Base-by-base conservation (phyloP, 2,329 filamentous ascomycete genomes). In the Acrodontium crateriforme region DNA sequence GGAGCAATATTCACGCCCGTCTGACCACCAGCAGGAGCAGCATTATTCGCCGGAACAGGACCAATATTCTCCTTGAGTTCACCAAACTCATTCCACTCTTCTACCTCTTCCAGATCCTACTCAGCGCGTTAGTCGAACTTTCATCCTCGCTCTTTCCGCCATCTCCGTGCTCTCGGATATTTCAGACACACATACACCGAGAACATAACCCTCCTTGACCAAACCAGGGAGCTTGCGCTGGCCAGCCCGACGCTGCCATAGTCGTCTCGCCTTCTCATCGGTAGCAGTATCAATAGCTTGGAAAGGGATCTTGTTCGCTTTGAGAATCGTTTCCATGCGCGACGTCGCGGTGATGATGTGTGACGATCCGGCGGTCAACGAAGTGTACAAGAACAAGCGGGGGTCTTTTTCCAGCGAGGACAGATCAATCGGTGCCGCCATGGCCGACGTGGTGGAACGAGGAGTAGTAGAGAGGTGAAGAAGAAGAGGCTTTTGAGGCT, bases 1-100 rank as follows among this genome's bases (percentile, higher is more conserved):
- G 44, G 44, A 13, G 41, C 44, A 32, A 42, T 40, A 19, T 40
- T 42, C 11, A 46, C 38, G 14, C 44, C 46, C 4, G 33, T 32
- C 24, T 38, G 44, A 9, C 39, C 43, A 16, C 44, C 44, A 12
- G 29, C 30, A 8, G 45, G 29, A 10, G 39, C 34, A 9, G 39
- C 41, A 35, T 40, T 39, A 31, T 31, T 36, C 5, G 42, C 39
- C 9, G 58, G 61, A 52, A 56, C 69, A 63, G 50, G 57, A 23
- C 64, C 65, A 44, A 95, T 73, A 45, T 87, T 78, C 56, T 87
- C 73, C 55, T 84, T 83, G 36, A 98, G 70, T 59, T 95, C 87
- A 56, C 84, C 84, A 56, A 91, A 94, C 55, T 98, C 89, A 62
- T 98, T 98, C 89, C 87, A 95, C 53, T 98, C 89, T 58, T 98